Base-by-base conservation (phyloP, 2,329 filamentous ascomycete genomes). In the Microthyrium microscopicum region DNA sequence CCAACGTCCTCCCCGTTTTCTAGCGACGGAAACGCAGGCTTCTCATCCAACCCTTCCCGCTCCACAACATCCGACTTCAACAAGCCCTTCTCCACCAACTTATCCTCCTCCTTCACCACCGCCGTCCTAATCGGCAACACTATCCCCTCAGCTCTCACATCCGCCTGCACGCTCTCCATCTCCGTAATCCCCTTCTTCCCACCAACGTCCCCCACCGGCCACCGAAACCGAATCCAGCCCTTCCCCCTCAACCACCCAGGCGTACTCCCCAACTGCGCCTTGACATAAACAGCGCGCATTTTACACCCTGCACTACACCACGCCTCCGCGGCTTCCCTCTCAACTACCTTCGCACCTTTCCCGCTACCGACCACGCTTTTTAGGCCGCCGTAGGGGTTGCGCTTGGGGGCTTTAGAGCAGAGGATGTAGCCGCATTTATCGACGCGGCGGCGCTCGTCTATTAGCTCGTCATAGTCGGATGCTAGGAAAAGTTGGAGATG, bases 261-360 rank as follows among this genome's bases (percentile, higher is more conserved):
- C 40, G 78, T 76, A 49, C 89, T 79, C 42, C 70, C 77, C 25
- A 95, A 68, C 61, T 98, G 89, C 17, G 91, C 79, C 48, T 84
- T 81, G 44, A 95, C 66, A 53, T 84, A 93, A 42, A 92, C 62
- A 3, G 81, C 84, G 31, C 81, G 68, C 42, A 72, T 70, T 2
- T 80, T 80, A 56, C 89, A 98, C 25, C 64, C 65, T 35, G 76
- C 65, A 1, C 76, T 81, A 54, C 89, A 98, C 82, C 84, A 98
- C 55, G 75, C 78, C 56, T 89, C 81, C 12, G 85, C 55, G 47
- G 82, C 73, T 42, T 73, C 70, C 34, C 67, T 70, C 38, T 71
- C 67, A 18, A 91, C 73, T 30, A 93, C 77, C 41, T 63, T 61
- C 41, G 65, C 66, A 35, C 72, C 71, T 35, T 64, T 66, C 9